These are phyloP conservation scores for Phytopythium sindhum DNA, from an alignment of 352 stramenopile species.

Conservation along the genomic window DNA sequence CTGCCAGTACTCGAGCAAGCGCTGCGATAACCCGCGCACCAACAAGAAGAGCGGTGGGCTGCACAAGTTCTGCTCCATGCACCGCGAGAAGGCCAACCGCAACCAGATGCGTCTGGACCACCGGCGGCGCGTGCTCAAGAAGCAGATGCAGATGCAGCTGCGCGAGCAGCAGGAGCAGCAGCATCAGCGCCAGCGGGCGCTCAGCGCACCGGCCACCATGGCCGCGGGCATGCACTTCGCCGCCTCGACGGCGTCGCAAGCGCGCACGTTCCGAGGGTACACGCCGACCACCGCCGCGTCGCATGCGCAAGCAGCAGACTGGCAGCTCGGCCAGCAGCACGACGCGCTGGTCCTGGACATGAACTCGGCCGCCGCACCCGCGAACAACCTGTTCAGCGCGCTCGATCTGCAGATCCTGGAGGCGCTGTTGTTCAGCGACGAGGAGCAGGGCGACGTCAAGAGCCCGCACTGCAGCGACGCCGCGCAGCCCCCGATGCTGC, in stretches of 20 bases:
- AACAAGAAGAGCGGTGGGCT: constrained; percentile 66
- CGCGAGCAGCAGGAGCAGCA: constrained; percentile 35
- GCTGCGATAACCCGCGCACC: constrained; percentile 51
- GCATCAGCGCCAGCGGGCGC: constrained; percentile 16
- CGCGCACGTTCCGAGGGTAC: not conserved
- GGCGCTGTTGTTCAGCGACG: constrained; percentile 50
- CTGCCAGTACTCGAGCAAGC: constrained; percentile 76
- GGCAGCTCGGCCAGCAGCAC: constrained; percentile 3
- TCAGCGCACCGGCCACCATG: constrained; percentile 17
- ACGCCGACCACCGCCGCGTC: not conserved
- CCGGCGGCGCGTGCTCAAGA: constrained; percentile 46
- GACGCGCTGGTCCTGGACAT: not conserved
- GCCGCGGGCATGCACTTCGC: constrained; percentile 30
- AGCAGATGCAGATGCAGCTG: constrained; percentile 38
- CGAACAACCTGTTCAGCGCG: constrained; percentile 30
- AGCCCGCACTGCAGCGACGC: constrained; percentile 19
- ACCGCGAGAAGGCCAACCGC: constrained; percentile 67
- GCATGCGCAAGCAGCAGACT: not conserved
- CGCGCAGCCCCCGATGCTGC: constrained; percentile 14
- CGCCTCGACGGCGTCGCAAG: not conserved
- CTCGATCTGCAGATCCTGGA: constrained; percentile 52
- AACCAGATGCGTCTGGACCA: constrained; percentile 73
- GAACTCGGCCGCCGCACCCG: not conserved
- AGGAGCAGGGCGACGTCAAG: constrained; percentile 28
- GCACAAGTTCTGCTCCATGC: constrained; percentile 71